Conservation (phyloP, 306 rosid species). For the Quercus parvula region DNA sequence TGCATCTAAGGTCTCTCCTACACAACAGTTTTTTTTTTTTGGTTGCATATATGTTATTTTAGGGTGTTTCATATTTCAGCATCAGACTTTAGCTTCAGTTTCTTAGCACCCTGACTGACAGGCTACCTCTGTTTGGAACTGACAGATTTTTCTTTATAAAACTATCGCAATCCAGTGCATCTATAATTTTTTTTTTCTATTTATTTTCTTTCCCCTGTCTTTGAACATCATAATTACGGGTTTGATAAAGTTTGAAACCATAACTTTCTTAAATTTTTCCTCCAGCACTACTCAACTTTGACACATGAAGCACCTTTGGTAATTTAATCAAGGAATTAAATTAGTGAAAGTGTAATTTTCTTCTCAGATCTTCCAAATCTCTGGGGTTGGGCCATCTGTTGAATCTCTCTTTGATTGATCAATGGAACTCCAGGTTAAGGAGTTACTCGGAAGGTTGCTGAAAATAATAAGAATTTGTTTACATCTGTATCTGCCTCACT, state of each 20-base stretch:
- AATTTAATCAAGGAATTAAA: background rate
- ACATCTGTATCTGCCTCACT: constrained; percentile 3
- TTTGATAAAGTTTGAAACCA: background rate
- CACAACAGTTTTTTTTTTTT: background rate
- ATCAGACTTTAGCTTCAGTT: background rate
- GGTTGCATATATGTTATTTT: background rate
- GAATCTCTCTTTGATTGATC: too few relatives aligned
- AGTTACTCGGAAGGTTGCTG: background rate
- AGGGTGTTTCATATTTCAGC: background rate
- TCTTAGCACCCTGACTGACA: too few relatives aligned
- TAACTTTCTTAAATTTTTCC: background rate
- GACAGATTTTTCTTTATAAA: too few relatives aligned
- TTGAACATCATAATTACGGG: background rate
- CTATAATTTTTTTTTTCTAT: background rate
- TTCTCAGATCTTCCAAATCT: too few relatives aligned
- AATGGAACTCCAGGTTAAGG: too few relatives aligned
- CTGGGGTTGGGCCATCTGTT: too few relatives aligned
- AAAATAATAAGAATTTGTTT: background rate
- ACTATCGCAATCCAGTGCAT: background rate
- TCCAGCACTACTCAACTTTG: background rate
- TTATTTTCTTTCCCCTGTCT: background rate
- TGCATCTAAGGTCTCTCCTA: constrained; percentile 77
- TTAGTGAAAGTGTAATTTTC: too few relatives aligned
- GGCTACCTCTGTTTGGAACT: too few relatives aligned
- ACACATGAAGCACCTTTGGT: background rate